Evolutionary conservation across 345 rosid species (phyloP), one percentile per base, ranked within the genome.

Genomic region (Murraya koenigii): DNA sequence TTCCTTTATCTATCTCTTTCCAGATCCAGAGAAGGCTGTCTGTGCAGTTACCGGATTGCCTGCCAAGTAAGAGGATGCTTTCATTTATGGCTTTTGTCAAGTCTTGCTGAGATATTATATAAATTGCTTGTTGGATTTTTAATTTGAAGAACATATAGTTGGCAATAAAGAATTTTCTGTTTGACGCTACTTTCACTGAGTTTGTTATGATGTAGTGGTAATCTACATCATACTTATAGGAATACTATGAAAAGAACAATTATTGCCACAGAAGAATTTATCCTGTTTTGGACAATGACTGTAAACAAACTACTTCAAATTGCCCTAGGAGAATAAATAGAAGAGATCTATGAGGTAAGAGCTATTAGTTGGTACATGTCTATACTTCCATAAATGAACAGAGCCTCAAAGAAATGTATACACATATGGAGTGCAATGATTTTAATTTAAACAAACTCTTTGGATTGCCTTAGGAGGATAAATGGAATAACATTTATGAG

Each of bases 1-100:
- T 75, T 69, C 23, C 59, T 67, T 58, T 61, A 20, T 60, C 39
- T 62, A 30, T 80, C 77, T 84, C 66, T 83, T 80, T 79, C 58
- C 92, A 96, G 98, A 91, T 87, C 92, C 97, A 30, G 93, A 91
- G 79, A 90, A 94, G 84, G 88, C 93, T 44, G 80, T 85, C 17
- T 94, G 99, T 66, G 90, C 87, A 74, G 88, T 96, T 68, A 96
- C 97, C 41, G 99, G 99, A 80, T 80, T 94, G 84, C 98, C 97
- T 80, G 99, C 98, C 74, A 92, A 91, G 98, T 96, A 92, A 86
- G 95, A 44, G 68, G 66, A 58, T 71, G 17, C 64, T 74, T 44
- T 83, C 75, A n/a, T 22, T 62, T 69, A 22, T 35, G 82, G 47
- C 54, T 55, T 71, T 62, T 23, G 52, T 55, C 61, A 64, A 69